Evolutionary conservation across 257 asterid genomes (phyloP), one percentile per base, ranked within the genome.

Genomic region (Ballota nigra): DNA sequence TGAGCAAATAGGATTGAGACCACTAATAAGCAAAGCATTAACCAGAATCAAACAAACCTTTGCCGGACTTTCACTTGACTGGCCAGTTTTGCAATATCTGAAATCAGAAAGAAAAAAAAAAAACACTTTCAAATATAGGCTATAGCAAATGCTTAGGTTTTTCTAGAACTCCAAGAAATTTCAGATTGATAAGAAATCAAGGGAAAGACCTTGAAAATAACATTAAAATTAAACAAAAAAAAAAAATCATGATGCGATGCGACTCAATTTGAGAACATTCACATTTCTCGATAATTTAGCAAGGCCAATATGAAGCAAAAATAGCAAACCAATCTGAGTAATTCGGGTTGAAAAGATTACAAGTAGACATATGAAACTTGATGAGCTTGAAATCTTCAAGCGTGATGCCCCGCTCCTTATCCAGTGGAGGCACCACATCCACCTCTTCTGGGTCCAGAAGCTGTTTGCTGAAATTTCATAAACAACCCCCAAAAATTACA

Each of bases 51-150:
- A 38, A 40, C 85, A 69, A 19, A 94, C 99, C 98, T 89, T 84
- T 94, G 99, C 77, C 98, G 86, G 75, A 94, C 95, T 84, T 94
- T 91, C 66, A 89, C 94, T 78, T 75, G 68, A 76, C 87, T 92
- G 70, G 97, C 99, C 89, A 94, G 83, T 80, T 82, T 91, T 68
- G 94, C 90, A 60, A 94, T 87, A 84, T 89, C 98, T 91, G 90
- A 8, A 36, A 55, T 40, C 8, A 4, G 34, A 71, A 55, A 33
- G 6, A 2, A 67, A 4, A 66, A 60, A 75, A 43, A 18, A 31
- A 70, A 43, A 10, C 3, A 28, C 22, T 47, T 47, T 1, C 5
- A n/a, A 47, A n/a, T 26, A 26, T 26, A 26, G 3, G n/a, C n/a
- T 45, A n/a, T 13, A 15, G 58, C 26, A 8, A 53, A 53, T 29